Base-by-base conservation (phyloP, 306 rosid species). In the Cicer arietinum region DNA sequence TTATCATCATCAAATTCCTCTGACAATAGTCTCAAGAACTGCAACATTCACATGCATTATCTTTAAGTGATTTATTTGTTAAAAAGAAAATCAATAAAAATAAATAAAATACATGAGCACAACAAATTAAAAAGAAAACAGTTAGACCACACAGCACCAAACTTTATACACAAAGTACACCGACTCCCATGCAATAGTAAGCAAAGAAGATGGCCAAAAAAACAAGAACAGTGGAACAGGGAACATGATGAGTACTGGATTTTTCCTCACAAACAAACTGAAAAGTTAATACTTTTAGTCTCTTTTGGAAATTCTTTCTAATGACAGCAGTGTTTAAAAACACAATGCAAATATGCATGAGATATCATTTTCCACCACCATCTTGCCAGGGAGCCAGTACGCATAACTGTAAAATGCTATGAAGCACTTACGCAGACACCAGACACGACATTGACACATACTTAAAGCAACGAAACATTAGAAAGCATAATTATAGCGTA, bases 11-110 rank as follows among this genome's bases (percentile, higher is more conserved):
- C 87, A 75, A 44, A 72, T 74, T 86, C 94, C 75, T 85, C 95
- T 10, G 92, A 80, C 46, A 94, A 88, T 71, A 94, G 59, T 84
- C 97, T 90, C 84, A 94, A 85, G 76, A 87, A 94, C 98, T 94
- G 84, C 48, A 68, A 81, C 72, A 83, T 75, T 69, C 30, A 64
- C 17, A 77, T 10, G 47, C 42, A 73, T 48, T 17, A 61, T 77
- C 74, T 50, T 51, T 71, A 45, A 60, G 75, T 68, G 44, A 22
- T 39, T 37, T 67, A 60, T 18, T 35, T 6, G 8, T 22, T 7
- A 8, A 48, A 73, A 51, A 10, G 1, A 1, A 13, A 35, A 64
- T 6, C 78, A 64, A 48, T 48, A 35, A 13, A 54, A 20, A 30
- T 30, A 22, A 22, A 10, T 10, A 5, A 12, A 48, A 25, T 0